Percentiles rank a stretch among this genome's conserved stretches.
These are phyloP conservation scores for Fraxinus ornus DNA, from an alignment of 305 asterid species.

Conservation along the genomic window DNA sequence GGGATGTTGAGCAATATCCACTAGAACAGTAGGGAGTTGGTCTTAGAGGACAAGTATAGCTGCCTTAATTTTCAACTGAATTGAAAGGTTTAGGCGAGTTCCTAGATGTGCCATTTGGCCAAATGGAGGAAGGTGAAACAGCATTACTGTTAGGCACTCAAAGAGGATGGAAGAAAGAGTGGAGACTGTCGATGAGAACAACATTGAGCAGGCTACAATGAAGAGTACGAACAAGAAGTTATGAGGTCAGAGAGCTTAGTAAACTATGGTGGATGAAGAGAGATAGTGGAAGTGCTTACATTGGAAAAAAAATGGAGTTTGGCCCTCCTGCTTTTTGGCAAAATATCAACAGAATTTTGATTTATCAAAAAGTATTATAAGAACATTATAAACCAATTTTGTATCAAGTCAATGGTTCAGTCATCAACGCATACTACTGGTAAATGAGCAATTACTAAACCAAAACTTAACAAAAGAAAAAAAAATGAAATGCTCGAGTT, in stretches of 20 bases:
- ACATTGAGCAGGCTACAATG: background rate
- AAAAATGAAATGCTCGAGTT: background rate
- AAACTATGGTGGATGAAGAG: background rate
- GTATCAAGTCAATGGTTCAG: background rate
- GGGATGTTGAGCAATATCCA: background rate
- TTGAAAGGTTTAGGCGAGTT: background rate
- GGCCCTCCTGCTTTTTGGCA: background rate
- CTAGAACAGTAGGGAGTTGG: background rate
- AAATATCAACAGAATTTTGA: background rate
- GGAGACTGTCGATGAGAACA: background rate
- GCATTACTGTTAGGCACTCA: background rate
- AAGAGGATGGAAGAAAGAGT: background rate
- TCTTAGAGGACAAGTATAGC: background rate
- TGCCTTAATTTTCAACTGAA: background rate
- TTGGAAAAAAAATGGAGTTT: background rate
- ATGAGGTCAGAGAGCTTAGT: background rate
- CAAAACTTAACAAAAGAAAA: background rate
- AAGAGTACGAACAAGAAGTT: background rate
- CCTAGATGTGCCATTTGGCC: background rate
- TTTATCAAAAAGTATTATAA: background rate
- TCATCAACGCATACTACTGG: background rate
- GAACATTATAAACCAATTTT: background rate
- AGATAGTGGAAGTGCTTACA: background rate
- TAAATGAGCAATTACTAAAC: background rate
- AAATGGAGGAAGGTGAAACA: background rate